Percentiles rank a stretch among this genome's conserved stretches.
Evolutionary conservation across 2,329 filamentous ascomycete genomes (phyloP).

Genomic region (Curvularia spicifera): DNA sequence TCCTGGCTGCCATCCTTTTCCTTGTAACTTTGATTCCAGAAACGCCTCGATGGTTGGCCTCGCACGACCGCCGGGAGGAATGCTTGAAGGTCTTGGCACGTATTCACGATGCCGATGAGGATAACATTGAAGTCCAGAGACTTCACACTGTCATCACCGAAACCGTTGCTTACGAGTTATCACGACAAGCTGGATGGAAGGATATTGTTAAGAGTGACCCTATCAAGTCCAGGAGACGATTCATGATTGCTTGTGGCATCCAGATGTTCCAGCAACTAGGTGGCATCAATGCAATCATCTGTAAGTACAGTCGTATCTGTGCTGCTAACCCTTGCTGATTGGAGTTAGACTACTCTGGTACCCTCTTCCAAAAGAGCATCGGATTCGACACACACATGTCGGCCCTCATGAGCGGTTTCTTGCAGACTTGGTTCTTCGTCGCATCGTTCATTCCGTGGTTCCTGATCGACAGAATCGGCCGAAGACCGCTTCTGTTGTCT

Average conservation of each 20-base stretch:
- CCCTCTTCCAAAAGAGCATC: conserved; percentile 27
- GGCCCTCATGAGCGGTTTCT: conserved; percentile 25
- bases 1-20: conserved; percentile 18
- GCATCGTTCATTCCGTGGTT: conserved; percentile 28
- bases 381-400: conserved; percentile 26
- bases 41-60: conserved; percentile 25
- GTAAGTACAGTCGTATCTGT: conserved; percentile 2
- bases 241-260: conserved; percentile 26
- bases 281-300: conserved; percentile 29
- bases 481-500: conserved; percentile 21
- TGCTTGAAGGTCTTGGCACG: conserved; percentile 24
- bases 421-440: conserved; percentile 30
- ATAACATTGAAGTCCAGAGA: conserved; percentile 18
- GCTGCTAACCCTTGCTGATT: neutral
- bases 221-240: conserved; percentile 26
- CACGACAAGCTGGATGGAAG: conserved; percentile 25
- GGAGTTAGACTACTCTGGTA: conserved; percentile 24
- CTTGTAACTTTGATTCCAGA: conserved; percentile 19
- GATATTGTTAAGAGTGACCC: conserved; percentile 25
- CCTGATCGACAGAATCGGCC: conserved; percentile 24
- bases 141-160: conserved; percentile 26
- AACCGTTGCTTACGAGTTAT: conserved; percentile 25
- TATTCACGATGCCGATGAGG: conserved; percentile 15
- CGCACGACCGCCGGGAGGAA: conserved; percentile 25
- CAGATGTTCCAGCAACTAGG: conserved; percentile 28